phyloP scores from a whole-genome alignment of 768 basidiomycete species.

The Xerocomus spinulosus region DNA sequence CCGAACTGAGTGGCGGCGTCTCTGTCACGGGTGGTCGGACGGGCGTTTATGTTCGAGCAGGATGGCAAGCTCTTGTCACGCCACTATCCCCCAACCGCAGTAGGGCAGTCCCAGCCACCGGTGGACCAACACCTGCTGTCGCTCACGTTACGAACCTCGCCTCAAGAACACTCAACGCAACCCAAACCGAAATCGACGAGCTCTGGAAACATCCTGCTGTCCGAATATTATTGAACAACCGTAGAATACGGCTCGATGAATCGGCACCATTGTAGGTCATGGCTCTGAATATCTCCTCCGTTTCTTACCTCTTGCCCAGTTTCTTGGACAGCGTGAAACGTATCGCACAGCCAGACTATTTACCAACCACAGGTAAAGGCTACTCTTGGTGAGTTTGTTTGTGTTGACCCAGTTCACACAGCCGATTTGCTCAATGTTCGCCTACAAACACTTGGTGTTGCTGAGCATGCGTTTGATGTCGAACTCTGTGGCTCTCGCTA shows the following conservation, averaged over 20 bases:
- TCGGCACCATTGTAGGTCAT: slow-evolving; percentile 65
- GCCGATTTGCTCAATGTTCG: slow-evolving; percentile 78
- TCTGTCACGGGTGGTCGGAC: slow-evolving; percentile 55
- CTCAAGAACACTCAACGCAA: slow-evolving; percentile 48
- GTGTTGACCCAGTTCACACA: slow-evolving; percentile 24
- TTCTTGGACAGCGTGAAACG: slow-evolving; percentile 65
- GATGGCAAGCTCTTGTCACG: slow-evolving; percentile 63
- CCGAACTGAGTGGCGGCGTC: slow-evolving; percentile 64
- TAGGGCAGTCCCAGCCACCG: slow-evolving; percentile 36
- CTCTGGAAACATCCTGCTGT: slow-evolving; percentile 73
- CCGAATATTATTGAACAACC: slow-evolving; percentile 47
- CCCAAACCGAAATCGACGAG: slow-evolving; percentile 49
- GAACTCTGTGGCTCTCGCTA: slow-evolving; percentile 57
- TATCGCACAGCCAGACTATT: slow-evolving; percentile 63
- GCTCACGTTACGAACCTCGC: slow-evolving; percentile 48
- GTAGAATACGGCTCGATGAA: slow-evolving; percentile 67
- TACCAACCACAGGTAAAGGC: slow-evolving; percentile 60
- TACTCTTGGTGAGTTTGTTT: not conserved
- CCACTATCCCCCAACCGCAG: slow-evolving; percentile 38
- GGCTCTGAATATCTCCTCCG: not conserved
- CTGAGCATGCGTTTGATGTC: slow-evolving; percentile 71
- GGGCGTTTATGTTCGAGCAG: slow-evolving; percentile 64
- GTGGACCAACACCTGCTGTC: slow-evolving; percentile 28
- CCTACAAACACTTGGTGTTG: slow-evolving; percentile 74
- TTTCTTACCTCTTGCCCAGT: slow-evolving; percentile 34